Evolutionary conservation across 1,284 basidiomycete species (phyloP), one percentile per base, ranked within the genome.

Genomic region (Porogramme epimiltina): DNA sequence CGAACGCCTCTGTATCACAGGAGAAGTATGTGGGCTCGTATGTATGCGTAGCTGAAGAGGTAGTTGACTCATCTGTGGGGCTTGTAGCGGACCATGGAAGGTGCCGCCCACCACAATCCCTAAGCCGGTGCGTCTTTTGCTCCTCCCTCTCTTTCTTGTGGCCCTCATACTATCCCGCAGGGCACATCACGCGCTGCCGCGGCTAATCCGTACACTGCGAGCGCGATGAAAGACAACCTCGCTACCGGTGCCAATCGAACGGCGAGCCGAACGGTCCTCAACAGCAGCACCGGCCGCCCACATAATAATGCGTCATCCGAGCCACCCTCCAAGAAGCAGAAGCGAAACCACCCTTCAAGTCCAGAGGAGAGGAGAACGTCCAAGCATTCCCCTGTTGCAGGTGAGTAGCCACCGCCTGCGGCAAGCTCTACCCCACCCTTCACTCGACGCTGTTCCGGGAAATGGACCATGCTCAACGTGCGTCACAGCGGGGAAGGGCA

Each of bases 391-490:
- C 28, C 28, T 15, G 28, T 31, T 15, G 28, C 28, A 31, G 50
- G 57, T 59, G 39, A 53, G 57, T 55, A 24, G 26, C 28, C 28
- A n/a, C n/a, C n/a, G n/a, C n/a, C n/a, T n/a, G n/a, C n/a, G n/a
- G n/a, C n/a, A n/a, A n/a, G n/a, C n/a, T n/a, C n/a, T n/a, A n/a
- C n/a, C n/a, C n/a, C n/a, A n/a, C n/a, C n/a, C n/a, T n/a, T n/a
- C n/a, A n/a, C n/a, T n/a, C n/a, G n/a, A n/a, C n/a, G n/a, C n/a
- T n/a, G n/a, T n/a, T n/a, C n/a, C n/a, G n/a, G n/a, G n/a, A n/a
- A n/a, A n/a, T n/a, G n/a, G n/a, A n/a, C n/a, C n/a, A 19, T 19
- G 20, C 28, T 19, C 26, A 31, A 43, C 24, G 26, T n/a, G 19
- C n/a, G 5, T 23, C 10, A 13, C 25, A 25, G 40, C 10, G 42